Conservation (phyloP, 768 basidiomycete genomes). For the Amanita exitialis region DNA sequence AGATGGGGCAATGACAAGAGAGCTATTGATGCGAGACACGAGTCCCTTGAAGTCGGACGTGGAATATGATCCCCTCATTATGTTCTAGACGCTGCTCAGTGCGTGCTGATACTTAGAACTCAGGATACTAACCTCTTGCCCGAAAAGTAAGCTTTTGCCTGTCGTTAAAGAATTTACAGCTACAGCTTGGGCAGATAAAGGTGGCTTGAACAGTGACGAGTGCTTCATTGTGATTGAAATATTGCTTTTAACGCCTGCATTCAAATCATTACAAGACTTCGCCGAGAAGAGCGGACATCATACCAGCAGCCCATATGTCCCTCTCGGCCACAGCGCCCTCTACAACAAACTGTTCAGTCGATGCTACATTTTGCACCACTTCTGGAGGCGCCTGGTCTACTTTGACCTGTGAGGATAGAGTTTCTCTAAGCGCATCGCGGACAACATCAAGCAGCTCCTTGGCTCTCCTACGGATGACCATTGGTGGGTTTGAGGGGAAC, state of each 20-base stretch:
- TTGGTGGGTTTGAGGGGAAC: conserved; percentile 45
- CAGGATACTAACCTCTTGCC: background rate
- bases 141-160: background rate
- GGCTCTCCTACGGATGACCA: conserved; percentile 50
- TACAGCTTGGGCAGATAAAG: background rate
- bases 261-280: background rate
- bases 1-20: conserved; percentile 49
- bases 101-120: too few relatives aligned
- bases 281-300: background rate
- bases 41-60: conserved; percentile 38
- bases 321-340: background rate
- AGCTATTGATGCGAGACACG: conserved; percentile 56
- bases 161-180: background rate
- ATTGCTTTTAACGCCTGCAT: background rate
- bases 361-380: background rate
- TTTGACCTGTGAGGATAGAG: background rate
- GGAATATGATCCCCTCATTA: background rate
- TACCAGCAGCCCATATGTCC: conserved; percentile 4
- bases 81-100: background rate
- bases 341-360: background rate
- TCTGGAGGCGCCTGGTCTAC: background rate
- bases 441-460: conserved; percentile 62
- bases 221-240: background rate
- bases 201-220: background rate
- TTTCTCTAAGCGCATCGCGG: conserved; percentile 31